These are phyloP conservation scores for Elsinoe arachidis DNA, from an alignment of 2,329 filamentous ascomycete genomes.

Conservation along the genomic window DNA sequence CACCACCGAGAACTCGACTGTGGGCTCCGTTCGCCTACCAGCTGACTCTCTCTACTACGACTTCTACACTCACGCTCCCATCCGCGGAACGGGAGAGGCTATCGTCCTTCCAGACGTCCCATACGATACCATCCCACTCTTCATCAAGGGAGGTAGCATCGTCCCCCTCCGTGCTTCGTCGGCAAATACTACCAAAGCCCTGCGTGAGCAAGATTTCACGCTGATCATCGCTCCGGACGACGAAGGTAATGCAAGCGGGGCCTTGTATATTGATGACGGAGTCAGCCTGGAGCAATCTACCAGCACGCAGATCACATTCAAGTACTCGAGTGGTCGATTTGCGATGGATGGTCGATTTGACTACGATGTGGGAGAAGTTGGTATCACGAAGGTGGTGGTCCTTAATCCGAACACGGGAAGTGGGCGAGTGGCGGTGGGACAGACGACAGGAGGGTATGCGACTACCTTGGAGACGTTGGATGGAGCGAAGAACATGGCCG, in stretches of 20 bases:
- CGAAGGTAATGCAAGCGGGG: constrained; percentile 56
- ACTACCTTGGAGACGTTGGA: neutral
- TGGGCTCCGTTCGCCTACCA: constrained; percentile 49
- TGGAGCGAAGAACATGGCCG: neutral
- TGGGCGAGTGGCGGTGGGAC: neutral
- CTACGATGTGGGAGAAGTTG: constrained; percentile 7
- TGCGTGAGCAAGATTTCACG: constrained; percentile 59
- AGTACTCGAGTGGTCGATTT: constrained; percentile 46
- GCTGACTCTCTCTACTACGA: constrained; percentile 50
- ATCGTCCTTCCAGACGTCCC: constrained; percentile 39
- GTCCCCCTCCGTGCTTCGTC: constrained; percentile 49
- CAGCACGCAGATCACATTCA: constrained; percentile 52
- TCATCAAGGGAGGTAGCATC: constrained; percentile 57
- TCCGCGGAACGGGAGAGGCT: constrained; percentile 39
- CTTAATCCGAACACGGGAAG: neutral
- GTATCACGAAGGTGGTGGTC: constrained; percentile 7
- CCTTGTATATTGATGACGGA: constrained; percentile 71
- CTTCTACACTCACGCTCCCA: constrained; percentile 44
- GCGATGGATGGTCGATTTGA: constrained; percentile 19
- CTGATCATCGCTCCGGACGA: constrained; percentile 58
- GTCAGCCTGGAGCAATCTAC: constrained; percentile 52
- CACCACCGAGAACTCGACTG: constrained; percentile 42
- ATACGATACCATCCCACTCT: constrained; percentile 54
- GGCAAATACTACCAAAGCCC: constrained; percentile 54
- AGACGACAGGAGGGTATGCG: neutral